Evolutionary conservation across 768 basidiomycete species (phyloP).

Genomic region (Leccinum rimulosum): DNA sequence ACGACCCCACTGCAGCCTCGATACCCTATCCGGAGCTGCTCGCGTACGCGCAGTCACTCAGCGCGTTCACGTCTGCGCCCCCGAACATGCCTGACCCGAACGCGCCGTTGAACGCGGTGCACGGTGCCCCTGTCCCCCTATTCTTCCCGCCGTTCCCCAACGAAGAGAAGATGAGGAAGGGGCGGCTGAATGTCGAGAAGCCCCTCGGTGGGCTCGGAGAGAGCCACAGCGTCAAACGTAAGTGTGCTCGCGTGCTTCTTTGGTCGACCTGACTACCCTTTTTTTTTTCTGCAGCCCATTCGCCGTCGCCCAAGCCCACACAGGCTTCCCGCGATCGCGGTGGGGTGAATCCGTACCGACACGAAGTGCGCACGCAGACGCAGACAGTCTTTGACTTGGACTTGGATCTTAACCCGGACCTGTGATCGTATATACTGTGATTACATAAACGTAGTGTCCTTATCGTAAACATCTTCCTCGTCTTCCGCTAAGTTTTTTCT

Average conservation of each 20-base stretch:
- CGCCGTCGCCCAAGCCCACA: conserved; percentile 54
- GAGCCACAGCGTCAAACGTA: conserved; percentile 78
- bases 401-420: conserved; percentile 80
- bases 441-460: conserved; percentile 19
- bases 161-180: conserved; percentile 87
- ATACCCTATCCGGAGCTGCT: conserved; percentile 82
- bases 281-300: conserved; percentile 46
- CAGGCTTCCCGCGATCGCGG: conserved; percentile 45
- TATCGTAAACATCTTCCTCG: conserved; percentile 15
- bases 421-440: conserved; percentile 37
- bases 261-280: conserved; percentile 4
- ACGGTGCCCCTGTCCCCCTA: conserved; percentile 70
- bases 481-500: neutral
- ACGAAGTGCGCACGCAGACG: conserved; percentile 60
- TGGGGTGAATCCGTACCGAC: conserved; percentile 68
- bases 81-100: conserved; percentile 81
- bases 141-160: conserved; percentile 92
- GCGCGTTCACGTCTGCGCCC: conserved; percentile 84
- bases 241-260: conserved; percentile 29
- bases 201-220: conserved; percentile 78
- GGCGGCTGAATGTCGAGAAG: conserved; percentile 75
- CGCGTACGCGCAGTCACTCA: conserved; percentile 81
- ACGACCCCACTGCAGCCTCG: conserved; percentile 45
- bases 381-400: conserved; percentile 75
- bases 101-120: conserved; percentile 22